These are phyloP conservation scores for Neospermospora avenae DNA, from an alignment of 2,329 filamentous ascomycete genomes.

Conservation along the genomic window DNA sequence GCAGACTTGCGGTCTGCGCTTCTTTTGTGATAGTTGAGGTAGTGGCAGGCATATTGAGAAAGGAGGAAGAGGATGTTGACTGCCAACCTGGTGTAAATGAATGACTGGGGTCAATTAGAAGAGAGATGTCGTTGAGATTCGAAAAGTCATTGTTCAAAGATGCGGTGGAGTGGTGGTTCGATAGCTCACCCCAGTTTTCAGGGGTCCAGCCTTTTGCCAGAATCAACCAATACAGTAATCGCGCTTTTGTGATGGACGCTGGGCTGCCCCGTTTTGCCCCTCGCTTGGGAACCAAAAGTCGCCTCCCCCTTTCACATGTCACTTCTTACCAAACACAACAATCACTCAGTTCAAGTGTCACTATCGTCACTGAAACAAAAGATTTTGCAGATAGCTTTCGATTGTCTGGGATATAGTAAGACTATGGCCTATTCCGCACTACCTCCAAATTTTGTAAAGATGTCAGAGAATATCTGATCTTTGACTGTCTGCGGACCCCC, in stretches of 20 bases:
- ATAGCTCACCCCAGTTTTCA: constrained; percentile 1
- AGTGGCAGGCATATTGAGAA: constrained; percentile 24
- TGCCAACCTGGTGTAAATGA: constrained; percentile 8
- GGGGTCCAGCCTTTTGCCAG: neutral
- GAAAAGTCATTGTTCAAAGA: neutral
- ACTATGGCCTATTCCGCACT: neutral
- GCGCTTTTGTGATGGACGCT: too few species aligned
- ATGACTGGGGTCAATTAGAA: neutral
- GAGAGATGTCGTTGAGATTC: neutral
- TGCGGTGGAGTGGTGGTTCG: neutral
- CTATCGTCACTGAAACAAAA: neutral
- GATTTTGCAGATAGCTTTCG: neutral
- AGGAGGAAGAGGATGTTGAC: constrained; percentile 12
- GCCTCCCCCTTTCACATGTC: constrained; percentile 4
- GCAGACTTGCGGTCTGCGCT: constrained; percentile 10
- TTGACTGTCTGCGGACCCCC: constrained; percentile 6
- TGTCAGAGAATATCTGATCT: constrained; percentile 2
- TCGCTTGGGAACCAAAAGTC: neutral
- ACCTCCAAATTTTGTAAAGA: neutral
- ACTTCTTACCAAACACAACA: neutral
- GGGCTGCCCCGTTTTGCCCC: too few species aligned
- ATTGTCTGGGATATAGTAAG: constrained; percentile 1
- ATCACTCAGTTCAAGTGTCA: neutral
- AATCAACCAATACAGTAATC: too few species aligned
- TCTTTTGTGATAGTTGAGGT: constrained; percentile 23